These are phyloP conservation scores for Leccinum boreale DNA, from an alignment of 768 basidiomycete species.

Conservation along the genomic window DNA sequence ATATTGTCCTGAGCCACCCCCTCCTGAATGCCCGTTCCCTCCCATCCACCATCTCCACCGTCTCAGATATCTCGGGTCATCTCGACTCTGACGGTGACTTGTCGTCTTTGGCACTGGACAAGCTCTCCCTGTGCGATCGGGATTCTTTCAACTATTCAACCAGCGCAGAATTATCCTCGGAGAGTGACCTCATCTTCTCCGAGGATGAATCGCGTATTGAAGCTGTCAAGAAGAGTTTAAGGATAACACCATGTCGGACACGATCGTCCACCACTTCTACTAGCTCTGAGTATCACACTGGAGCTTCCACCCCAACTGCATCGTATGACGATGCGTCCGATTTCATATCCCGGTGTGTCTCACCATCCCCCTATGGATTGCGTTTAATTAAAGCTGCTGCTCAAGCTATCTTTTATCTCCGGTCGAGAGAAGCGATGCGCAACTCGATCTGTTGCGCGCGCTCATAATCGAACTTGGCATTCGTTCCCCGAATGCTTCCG, in stretches of 20 bases:
- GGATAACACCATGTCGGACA: neutral
- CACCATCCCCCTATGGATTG: neutral
- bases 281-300: constrained; percentile 10
- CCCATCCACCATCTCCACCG: constrained; percentile 10
- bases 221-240: neutral
- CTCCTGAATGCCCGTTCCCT: constrained; percentile 13
- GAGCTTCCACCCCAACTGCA: constrained; percentile 6
- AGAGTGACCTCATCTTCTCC: neutral
- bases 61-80: constrained; percentile 4
- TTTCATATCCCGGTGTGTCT: constrained; percentile 27
- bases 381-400: neutral
- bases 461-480: constrained; percentile 79
- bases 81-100: constrained; percentile 11
- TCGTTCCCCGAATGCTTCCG: constrained; percentile 36
- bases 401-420: constrained; percentile 25
- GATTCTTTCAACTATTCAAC: constrained; percentile 1
- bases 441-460: constrained; percentile 65
- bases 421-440: constrained; percentile 12
- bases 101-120: constrained; percentile 11
- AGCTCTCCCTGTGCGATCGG: constrained; percentile 16
- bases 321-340: constrained; percentile 27
- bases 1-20: constrained; percentile 22
- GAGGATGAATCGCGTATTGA: neutral
- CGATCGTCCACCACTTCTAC: constrained; percentile 4
- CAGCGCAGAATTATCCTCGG: constrained; percentile 8